A percentile compares a stretch with the other conserved stretches of the same genome.
phyloP scores from a whole-genome alignment of 2,329 filamentous ascomycete genomes.

The Hypoxylon sp. region DNA sequence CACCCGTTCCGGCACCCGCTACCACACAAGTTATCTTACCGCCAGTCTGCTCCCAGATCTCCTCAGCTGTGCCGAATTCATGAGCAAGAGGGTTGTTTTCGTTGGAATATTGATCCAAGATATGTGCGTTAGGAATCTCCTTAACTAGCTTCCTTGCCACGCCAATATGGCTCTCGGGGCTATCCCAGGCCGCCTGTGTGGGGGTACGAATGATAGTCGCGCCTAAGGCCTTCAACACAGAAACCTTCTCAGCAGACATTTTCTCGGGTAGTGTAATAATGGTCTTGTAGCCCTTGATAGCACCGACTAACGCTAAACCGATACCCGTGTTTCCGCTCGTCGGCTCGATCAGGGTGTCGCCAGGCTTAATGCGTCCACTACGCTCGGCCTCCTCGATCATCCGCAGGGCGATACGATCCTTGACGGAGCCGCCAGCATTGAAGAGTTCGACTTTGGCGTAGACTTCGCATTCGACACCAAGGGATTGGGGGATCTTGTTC shows the following conservation, averaged over 20 bases:
- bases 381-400: conserved; percentile 98
- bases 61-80: conserved; percentile 93
- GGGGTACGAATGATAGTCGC: conserved; percentile 98
- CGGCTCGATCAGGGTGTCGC: conserved; percentile 96
- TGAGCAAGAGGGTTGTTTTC: conserved; percentile 92
- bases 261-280: conserved; percentile 99
- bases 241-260: conserved; percentile 99
- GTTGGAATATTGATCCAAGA: conserved; percentile 96
- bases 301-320: conserved; percentile 91
- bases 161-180: conserved; percentile 96
- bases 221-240: conserved; percentile 91
- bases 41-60: conserved; percentile 93
- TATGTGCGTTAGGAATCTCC: conserved; percentile 97
- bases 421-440: conserved; percentile 94
- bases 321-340: conserved; percentile 99
- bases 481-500: conserved; percentile 91
- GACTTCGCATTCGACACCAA: conserved; percentile 89
- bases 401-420: conserved; percentile 93
- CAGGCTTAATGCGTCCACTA: conserved; percentile 93
- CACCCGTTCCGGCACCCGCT: conserved; percentile 94
- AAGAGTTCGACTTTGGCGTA: conserved; percentile 95
- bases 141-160: conserved; percentile 91
- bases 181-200: conserved; percentile 94
- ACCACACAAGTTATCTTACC: conserved; percentile 87
- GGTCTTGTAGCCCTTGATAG: conserved; percentile 97